Evolutionary conservation across 805 yeast genomes (phyloP).

Genomic region (Candida multigemmis): DNA sequence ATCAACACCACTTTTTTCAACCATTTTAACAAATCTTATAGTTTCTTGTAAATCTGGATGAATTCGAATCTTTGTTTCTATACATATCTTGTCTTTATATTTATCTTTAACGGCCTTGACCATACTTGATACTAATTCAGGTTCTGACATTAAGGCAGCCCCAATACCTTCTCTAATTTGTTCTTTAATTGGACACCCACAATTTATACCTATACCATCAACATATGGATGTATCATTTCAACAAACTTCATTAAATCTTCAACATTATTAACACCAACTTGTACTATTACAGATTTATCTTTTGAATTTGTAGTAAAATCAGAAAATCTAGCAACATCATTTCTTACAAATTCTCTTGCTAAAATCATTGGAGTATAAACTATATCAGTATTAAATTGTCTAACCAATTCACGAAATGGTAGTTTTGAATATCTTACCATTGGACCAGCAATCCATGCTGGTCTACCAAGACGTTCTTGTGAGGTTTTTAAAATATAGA

Average conservation of each 20-base stretch:
- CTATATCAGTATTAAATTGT: slow-evolving; percentile 68
- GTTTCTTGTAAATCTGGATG: slow-evolving; percentile 73
- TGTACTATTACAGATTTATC: slow-evolving; percentile 80
- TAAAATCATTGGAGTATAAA: slow-evolving; percentile 92
- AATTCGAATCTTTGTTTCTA: slow-evolving; percentile 89
- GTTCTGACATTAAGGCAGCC: slow-evolving; percentile 84
- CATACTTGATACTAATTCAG: slow-evolving; percentile 75
- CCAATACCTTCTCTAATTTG: slow-evolving; percentile 96
- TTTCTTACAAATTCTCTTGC: slow-evolving; percentile 93
- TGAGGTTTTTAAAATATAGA: slow-evolving; percentile 19
- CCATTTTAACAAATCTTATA: slow-evolving; percentile 55
- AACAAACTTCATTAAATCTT: slow-evolving; percentile 73
- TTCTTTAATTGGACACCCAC: slow-evolving; percentile 96
- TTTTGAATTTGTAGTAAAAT: slow-evolving; percentile 67
- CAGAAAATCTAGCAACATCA: slow-evolving; percentile 69
- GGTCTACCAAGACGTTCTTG: slow-evolving; percentile 19
- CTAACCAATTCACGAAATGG: slow-evolving; percentile 79
- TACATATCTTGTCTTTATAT: slow-evolving; percentile 62
- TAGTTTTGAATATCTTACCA: slow-evolving; percentile 93
- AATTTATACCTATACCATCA: slow-evolving; percentile 90
- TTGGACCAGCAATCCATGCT: slow-evolving; percentile 63
- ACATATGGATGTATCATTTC: slow-evolving; percentile 86
- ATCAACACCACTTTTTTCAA: slow-evolving; percentile 86
- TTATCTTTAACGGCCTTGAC: slow-evolving; percentile 71
- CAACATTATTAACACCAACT: slow-evolving; percentile 80